Evolutionary conservation across 2,329 filamentous ascomycete species (phyloP).

Genomic region (Claviceps maximensis): DNA sequence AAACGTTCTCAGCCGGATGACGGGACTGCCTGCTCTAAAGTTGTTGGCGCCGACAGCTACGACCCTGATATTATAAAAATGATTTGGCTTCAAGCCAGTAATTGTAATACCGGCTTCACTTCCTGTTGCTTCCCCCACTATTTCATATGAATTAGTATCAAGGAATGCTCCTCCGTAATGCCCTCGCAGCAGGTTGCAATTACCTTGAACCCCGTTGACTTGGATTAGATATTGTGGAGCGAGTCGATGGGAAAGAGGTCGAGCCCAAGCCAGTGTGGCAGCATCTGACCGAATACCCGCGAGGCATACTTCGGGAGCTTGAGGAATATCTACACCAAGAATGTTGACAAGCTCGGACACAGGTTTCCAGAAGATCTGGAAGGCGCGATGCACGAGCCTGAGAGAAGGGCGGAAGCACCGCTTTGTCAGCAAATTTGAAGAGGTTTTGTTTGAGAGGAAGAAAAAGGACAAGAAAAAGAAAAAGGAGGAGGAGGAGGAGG

Average conservation of each 20-base stretch:
- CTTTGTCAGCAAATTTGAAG: background rate
- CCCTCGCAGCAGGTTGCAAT: conserved; percentile 17
- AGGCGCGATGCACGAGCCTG: conserved; percentile 75
- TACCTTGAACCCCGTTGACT: conserved; percentile 84
- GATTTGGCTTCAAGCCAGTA: conserved; percentile 70
- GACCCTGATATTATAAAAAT: conserved; percentile 87
- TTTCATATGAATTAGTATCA: background rate
- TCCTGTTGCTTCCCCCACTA: conserved; percentile 66
- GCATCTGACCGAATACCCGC: conserved; percentile 80
- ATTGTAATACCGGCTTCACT: conserved; percentile 60
- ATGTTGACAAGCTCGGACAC: conserved; percentile 84
- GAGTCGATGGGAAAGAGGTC: conserved; percentile 48
- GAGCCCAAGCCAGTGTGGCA: conserved; percentile 83
- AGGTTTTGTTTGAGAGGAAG: background rate
- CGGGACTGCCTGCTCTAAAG: conserved; percentile 78
- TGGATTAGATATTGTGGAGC: conserved; percentile 84
- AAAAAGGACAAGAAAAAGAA: background rate
- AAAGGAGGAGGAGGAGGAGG: background rate
- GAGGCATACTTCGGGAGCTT: conserved; percentile 77
- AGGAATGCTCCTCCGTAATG: background rate
- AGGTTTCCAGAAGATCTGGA: conserved; percentile 79
- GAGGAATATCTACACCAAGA: conserved; percentile 85
- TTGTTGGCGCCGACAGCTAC: conserved; percentile 84
- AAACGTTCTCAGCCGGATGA: conserved; percentile 73
- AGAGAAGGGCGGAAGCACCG: background rate